Evolutionary conservation across 768 basidiomycete genomes (phyloP).

Genomic region (Leccinum fibrillosum): DNA sequence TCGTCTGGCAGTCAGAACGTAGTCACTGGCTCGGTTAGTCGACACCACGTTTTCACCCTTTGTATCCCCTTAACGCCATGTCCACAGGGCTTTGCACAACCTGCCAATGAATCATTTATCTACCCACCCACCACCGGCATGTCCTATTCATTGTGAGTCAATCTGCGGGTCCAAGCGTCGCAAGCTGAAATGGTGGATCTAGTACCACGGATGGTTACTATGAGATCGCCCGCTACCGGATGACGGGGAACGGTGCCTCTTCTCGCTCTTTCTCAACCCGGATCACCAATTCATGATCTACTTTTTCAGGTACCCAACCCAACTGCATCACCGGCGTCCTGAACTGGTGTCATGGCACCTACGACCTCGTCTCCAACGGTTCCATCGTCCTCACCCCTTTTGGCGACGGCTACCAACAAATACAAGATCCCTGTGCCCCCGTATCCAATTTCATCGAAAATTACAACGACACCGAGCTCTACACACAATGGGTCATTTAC

Average conservation of each 20-base stretch:
- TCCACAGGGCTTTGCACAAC: slow-evolving; percentile 77
- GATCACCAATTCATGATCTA: background rate
- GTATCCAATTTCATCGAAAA: slow-evolving; percentile 81
- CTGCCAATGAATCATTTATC: slow-evolving; percentile 74
- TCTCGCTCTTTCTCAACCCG: background rate
- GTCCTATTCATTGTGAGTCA: slow-evolving; percentile 80
- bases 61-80: background rate
- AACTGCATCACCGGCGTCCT: slow-evolving; percentile 88
- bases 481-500: slow-evolving; percentile 67
- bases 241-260: slow-evolving; percentile 72
- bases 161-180: background rate
- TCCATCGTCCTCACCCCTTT: slow-evolving; percentile 75
- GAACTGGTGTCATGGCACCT: slow-evolving; percentile 87
- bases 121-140: slow-evolving; percentile 88
- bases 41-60: background rate
- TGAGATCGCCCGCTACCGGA: slow-evolving; percentile 90
- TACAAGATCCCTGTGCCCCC: slow-evolving; percentile 91
- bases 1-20: slow-evolving; percentile 74
- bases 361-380: slow-evolving; percentile 65
- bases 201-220: slow-evolving; percentile 77
- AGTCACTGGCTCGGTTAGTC: slow-evolving; percentile 76
- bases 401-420: slow-evolving; percentile 89
- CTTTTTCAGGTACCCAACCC: slow-evolving; percentile 66
- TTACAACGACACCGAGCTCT: slow-evolving; percentile 76
- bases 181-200: slow-evolving; percentile 1